A percentile compares a stretch with the other conserved stretches of the same genome.
Evolutionary conservation across 139 green algal genomes (phyloP).

Genomic region (Micromonas pusilla): DNA sequence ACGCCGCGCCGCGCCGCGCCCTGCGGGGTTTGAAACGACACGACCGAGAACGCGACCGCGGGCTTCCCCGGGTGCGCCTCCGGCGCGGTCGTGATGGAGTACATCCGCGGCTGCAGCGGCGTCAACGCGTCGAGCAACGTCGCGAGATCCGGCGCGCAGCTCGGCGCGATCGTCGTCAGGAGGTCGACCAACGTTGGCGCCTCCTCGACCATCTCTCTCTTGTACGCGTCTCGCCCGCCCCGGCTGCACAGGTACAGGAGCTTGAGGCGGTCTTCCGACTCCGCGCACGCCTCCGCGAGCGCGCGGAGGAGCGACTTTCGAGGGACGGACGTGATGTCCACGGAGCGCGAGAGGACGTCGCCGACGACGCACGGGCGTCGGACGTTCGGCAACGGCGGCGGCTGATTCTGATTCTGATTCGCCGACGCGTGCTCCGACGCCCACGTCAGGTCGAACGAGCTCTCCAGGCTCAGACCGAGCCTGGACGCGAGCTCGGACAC

Average conservation of each 20-base stretch:
- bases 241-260: constrained; percentile 57
- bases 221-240: constrained; percentile 49
- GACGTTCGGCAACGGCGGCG: constrained; percentile 56
- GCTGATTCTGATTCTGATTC: background rate
- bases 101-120: constrained; percentile 70
- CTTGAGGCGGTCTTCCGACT: constrained; percentile 49
- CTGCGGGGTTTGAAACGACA: constrained; percentile 53
- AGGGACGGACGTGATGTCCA: constrained; percentile 63
- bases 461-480: constrained; percentile 39
- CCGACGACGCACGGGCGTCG: constrained; percentile 64
- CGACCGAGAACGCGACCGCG: constrained; percentile 47
- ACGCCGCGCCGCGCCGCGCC: constrained; percentile 52
- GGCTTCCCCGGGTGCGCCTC: background rate
- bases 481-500: constrained; percentile 53
- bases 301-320: constrained; percentile 76
- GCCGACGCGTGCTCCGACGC: constrained; percentile 15
- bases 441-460: constrained; percentile 45
- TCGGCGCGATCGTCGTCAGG: constrained; percentile 56
- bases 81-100: constrained; percentile 64
- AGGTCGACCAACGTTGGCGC: constrained; percentile 69
- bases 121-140: constrained; percentile 72
- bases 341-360: constrained; percentile 50
- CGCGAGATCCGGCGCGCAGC: constrained; percentile 63
- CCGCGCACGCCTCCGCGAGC: constrained; percentile 74
- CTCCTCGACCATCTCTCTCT: constrained; percentile 51